Evolutionary conservation across 2,329 filamentous ascomycete species (phyloP).

Genomic region (Biscogniauxia sp.): DNA sequence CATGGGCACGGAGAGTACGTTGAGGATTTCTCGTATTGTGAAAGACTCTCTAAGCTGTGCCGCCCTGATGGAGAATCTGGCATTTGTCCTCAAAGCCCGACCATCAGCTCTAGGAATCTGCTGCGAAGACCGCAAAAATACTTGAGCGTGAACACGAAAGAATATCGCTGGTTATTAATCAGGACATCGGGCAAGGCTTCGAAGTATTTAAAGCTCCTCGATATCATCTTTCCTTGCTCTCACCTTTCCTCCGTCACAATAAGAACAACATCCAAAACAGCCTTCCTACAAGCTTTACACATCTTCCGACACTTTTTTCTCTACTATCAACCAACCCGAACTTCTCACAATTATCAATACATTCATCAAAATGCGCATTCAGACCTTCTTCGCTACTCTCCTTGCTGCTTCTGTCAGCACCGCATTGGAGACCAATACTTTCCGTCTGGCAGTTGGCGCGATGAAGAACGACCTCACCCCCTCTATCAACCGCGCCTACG

Average conservation of each 20-base stretch:
- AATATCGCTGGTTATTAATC: not conserved
- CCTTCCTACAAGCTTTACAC: not conserved
- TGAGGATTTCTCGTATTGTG: not conserved
- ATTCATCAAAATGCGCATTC: not conserved
- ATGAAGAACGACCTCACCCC: not conserved
- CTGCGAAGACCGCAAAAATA: not conserved
- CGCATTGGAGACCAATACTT: not conserved
- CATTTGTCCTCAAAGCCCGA: not conserved
- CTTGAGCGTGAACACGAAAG: not conserved
- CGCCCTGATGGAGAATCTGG: not conserved
- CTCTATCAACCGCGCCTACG: not conserved
- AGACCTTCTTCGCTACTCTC: not conserved
- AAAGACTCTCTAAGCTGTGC: not conserved
- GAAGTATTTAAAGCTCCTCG: not conserved
- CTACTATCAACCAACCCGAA: not conserved
- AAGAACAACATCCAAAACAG: not conserved
- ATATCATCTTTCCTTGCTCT: not conserved
- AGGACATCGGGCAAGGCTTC: not conserved
- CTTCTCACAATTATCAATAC: not conserved
- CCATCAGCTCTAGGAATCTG: not conserved
- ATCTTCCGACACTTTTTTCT: not conserved
- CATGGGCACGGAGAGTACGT: too few species aligned
- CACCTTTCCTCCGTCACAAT: not conserved
- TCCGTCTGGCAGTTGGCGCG: not conserved
- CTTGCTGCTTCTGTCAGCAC: not conserved